phyloP scores from a whole-genome alignment of 768 basidiomycete genomes.

The Rhodotorula diobovata region DNA sequence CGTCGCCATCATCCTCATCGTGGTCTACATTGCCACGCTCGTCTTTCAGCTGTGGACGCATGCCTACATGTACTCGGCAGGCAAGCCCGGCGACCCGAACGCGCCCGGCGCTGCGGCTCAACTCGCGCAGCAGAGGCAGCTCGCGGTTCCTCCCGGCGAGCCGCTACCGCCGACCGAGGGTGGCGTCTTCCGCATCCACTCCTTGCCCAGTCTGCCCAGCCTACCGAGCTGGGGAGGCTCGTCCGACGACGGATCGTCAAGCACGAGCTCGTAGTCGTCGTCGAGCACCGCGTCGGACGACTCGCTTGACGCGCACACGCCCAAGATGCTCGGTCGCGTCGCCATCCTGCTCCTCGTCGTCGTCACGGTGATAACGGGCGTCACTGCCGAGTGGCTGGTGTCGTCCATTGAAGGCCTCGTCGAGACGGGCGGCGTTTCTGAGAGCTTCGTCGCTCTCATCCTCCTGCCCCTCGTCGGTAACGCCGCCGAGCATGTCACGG shows the following conservation, averaged over 20 bases:
- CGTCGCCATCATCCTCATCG: slow-evolving; percentile 64
- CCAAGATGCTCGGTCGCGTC: slow-evolving; percentile 59
- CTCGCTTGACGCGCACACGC: slow-evolving; percentile 48
- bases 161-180: slow-evolving; percentile 34
- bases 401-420: slow-evolving; percentile 71
- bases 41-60: slow-evolving; percentile 38
- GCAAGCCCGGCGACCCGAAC: background rate
- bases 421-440: slow-evolving; percentile 55
- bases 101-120: too few species aligned
- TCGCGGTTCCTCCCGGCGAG: background rate
- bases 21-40: slow-evolving; percentile 57
- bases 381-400: slow-evolving; percentile 68
- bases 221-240: slow-evolving; percentile 25
- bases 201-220: background rate
- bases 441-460: slow-evolving; percentile 83
- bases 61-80: slow-evolving; percentile 54
- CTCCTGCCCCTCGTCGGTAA: slow-evolving; percentile 89
- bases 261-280: slow-evolving; percentile 2
- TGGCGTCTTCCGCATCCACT: slow-evolving; percentile 28
- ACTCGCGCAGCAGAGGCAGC: too few species aligned
- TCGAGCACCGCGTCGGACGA: background rate
- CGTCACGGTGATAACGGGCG: slow-evolving; percentile 47
- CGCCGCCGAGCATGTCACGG: slow-evolving; percentile 58
- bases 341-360: slow-evolving; percentile 56
- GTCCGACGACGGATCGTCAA: background rate